Base-by-base conservation (phyloP, 441 rosid species). In the Gossypium trilobum region DNA sequence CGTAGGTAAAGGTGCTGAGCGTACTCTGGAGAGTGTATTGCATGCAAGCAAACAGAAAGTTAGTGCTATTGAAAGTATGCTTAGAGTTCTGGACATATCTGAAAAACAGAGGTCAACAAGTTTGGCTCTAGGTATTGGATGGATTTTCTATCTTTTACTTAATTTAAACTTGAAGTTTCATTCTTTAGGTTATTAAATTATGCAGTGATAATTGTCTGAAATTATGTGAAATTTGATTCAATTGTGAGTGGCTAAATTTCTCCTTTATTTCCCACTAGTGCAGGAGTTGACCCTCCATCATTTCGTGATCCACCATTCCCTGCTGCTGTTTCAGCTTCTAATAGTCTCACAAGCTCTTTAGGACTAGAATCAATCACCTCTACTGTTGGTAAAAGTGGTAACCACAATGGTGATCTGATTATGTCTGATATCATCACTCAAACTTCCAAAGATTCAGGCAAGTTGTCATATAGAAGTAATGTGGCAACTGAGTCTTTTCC, bases 261-360 rank as follows among this genome's bases (percentile, higher is more conserved):
- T 78, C 64, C 86, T 69, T 82, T 83, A 65, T 85, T 82, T 86
- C 72, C 83, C 81, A 95, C 95, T 95, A 92, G 98, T 80, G 91
- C 96, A 95, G 99, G 97, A 87, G 96, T 95, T 85, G 97, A 92
- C 91, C 89, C 96, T 92, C 99, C 99, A 87, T 95, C 99, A 60
- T 89, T 98, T 84, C 97, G 96, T 78, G 95, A 95, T 85, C 97
- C 97, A 72, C 95, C 91, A 61, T 91, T 86, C 78, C 97, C 93
- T 39, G 89, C 95, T 62, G 75, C 87, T 60, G 91, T 86, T 74
- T 84, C 92, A 57, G 97, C 90, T 76, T 89, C 99, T 61, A 83
- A 78, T 76, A 85, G 81, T 78, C 83, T 83, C 44, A 68, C 86
- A 39, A 82, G 78, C 77, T 77, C 89, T 75, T 79, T 85, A 71